Percentiles rank a stretch among this genome's conserved stretches.
phyloP scores from a whole-genome alignment of 129 eudicot species.

The Ambrosia artemisiifolia region DNA sequence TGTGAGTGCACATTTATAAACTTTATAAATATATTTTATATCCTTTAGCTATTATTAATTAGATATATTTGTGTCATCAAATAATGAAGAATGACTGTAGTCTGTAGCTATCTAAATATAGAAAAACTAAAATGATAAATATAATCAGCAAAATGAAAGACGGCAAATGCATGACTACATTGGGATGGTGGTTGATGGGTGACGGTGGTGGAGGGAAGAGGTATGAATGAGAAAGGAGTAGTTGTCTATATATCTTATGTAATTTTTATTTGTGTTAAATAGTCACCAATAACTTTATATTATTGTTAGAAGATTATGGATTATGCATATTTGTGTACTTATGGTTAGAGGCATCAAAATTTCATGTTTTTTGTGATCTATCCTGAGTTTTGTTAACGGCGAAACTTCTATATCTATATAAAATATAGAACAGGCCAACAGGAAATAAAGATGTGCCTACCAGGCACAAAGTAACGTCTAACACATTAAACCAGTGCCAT shows the following conservation, averaged over 20 bases:
- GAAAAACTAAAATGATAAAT: constrained; percentile 12
- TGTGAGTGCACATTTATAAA: not conserved
- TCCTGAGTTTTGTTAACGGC: too few species aligned
- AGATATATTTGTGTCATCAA: constrained; percentile 1
- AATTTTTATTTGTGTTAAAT: not conserved
- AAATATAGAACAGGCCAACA: too few species aligned
- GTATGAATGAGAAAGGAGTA: constrained; percentile 16
- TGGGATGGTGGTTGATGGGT: constrained; percentile 19
- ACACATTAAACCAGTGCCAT: too few species aligned
- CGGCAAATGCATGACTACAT: constrained; percentile 5
- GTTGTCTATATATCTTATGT: not conserved
- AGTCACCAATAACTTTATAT: not conserved
- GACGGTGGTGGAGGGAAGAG: constrained; percentile 7
- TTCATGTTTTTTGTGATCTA: too few species aligned
- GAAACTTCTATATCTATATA: too few species aligned
- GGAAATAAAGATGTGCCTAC: too few species aligned
- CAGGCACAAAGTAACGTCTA: too few species aligned
- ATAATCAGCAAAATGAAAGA: constrained; percentile 10
- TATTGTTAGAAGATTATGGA: not conserved
- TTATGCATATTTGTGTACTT: not conserved
- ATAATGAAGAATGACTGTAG: not conserved
- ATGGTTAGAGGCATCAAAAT: not conserved
- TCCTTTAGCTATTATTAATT: not conserved
- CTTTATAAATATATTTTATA: not conserved
- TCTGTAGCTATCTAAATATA: constrained; percentile 16